A percentile compares a stretch with the other conserved stretches of the same genome.
phyloP scores from a whole-genome alignment of 495 filamentous ascomycete genomes.

The Penicillium fimorum region DNA sequence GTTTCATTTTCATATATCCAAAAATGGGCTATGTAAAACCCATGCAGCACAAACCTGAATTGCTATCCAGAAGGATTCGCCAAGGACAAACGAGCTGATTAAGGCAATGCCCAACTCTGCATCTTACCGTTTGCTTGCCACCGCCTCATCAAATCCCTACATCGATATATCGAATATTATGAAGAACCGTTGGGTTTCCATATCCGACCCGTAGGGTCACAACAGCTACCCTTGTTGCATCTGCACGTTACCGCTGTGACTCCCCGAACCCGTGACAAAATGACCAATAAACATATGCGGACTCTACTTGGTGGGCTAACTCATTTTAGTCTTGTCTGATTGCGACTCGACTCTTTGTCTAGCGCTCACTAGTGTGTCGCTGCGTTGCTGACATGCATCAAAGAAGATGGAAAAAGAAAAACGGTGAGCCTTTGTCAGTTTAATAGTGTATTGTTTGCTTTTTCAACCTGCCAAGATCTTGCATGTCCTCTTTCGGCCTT shows the following conservation, averaged over 20 bases:
- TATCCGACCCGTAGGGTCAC: constrained; percentile 3
- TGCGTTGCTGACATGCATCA: neutral
- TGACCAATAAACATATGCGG: constrained; percentile 9
- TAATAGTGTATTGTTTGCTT: neutral
- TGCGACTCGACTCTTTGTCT: neutral
- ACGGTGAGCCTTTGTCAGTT: constrained; percentile 1
- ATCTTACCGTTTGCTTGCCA: constrained; percentile 7
- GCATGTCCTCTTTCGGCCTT: neutral
- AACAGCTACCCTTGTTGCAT: constrained; percentile 4
- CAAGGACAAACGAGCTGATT: neutral
- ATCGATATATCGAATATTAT: neutral
- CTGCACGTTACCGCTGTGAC: constrained; percentile 18
- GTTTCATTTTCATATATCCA: neutral
- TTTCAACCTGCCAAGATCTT: neutral
- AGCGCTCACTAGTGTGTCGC: neutral
- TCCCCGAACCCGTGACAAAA: neutral
- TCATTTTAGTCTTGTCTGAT: constrained; percentile 4
- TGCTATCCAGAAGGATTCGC: constrained; percentile 1
- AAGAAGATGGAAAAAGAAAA: neutral
- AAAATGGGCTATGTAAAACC: neutral
- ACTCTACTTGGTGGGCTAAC: neutral
- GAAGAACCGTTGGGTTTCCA: neutral
- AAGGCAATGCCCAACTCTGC: neutral
- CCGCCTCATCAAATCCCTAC: neutral
- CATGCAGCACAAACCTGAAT: neutral